Percentiles rank a stretch among this genome's conserved stretches.
Conservation (phyloP, 495 filamentous ascomycete genomes). For the Daldinia concentrica region DNA sequence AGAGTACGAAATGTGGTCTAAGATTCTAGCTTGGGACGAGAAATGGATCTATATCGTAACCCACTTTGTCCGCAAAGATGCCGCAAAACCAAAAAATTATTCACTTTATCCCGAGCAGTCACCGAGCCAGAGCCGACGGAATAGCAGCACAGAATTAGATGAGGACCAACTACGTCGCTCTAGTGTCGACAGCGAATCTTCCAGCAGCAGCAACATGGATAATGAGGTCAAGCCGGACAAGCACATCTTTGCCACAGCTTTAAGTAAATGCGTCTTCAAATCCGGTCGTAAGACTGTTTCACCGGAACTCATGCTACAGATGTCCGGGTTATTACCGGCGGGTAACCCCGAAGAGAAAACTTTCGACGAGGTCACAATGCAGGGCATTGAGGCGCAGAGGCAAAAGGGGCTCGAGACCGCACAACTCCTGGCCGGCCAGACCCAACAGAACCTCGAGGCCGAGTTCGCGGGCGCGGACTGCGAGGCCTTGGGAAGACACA, state of each 20-base stretch:
- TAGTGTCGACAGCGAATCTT: conserved; percentile 24
- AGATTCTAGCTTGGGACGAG: conserved; percentile 76
- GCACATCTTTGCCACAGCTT: conserved; percentile 74
- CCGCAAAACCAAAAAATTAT: conserved; percentile 59
- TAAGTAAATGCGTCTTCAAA: conserved; percentile 93
- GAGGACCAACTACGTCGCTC: conserved; percentile 9
- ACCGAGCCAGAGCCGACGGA: conserved; percentile 32
- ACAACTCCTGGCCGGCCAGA: conserved; percentile 54
- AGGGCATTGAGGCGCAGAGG: conserved; percentile 66
- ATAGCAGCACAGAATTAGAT: conserved; percentile 38
- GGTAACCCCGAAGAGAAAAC: conserved; percentile 22
- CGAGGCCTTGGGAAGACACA: conserved; percentile 51
- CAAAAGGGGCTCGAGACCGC: conserved; percentile 63
- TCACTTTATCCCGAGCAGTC: conserved; percentile 55
- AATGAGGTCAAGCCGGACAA: conserved; percentile 59
- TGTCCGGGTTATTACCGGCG: conserved; percentile 71
- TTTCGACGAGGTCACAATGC: conserved; percentile 59
- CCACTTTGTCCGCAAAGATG: conserved; percentile 73
- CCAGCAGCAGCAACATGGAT: conserved; percentile 41
- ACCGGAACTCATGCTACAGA: conserved; percentile 76
- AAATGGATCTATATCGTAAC: conserved; percentile 85
- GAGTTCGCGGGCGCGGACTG: conserved; percentile 53
- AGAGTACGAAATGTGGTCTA: conserved; percentile 72
- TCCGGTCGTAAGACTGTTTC: conserved; percentile 83
- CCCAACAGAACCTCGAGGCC: conserved; percentile 58